phyloP scores from a whole-genome alignment of 441 rosid species.

The Populus hybrid region DNA sequence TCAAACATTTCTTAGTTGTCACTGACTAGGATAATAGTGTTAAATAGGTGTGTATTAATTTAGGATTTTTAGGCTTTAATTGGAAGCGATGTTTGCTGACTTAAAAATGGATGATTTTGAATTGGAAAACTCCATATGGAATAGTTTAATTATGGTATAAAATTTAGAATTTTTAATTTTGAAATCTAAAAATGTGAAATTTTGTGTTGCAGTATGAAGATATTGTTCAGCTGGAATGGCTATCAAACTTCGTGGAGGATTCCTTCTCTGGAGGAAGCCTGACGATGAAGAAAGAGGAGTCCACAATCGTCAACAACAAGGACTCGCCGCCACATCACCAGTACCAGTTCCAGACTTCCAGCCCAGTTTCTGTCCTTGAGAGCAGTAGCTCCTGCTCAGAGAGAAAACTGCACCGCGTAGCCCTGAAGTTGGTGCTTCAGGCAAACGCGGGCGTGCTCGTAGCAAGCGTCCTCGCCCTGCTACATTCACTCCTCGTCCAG shows the following conservation, averaged over 20 bases:
- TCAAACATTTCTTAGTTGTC: not conserved
- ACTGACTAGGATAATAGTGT: not conserved
- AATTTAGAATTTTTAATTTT: not conserved
- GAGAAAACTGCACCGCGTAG: conserved; percentile 40
- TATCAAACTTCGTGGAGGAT: conserved; percentile 69
- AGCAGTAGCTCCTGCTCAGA: conserved; percentile 82
- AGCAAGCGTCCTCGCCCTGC: conserved; percentile 90
- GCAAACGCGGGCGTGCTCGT: conserved; percentile 78
- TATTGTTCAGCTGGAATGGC: conserved; percentile 81
- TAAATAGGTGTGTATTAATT: too few species aligned
- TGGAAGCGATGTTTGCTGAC: not conserved
- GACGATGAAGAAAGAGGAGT: conserved; percentile 43
- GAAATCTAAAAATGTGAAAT: not conserved
- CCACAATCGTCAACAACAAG: conserved; percentile 32
- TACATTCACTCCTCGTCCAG: conserved; percentile 50
- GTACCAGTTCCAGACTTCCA: conserved; percentile 53
- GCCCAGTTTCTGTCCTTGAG: conserved; percentile 91
- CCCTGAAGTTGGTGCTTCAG: conserved; percentile 33
- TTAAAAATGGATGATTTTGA: not conserved
- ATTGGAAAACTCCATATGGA: not conserved
- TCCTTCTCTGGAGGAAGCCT: conserved; percentile 68
- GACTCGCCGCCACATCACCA: conserved; percentile 35
- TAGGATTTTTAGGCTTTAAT: not conserved
- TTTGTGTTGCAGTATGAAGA: conserved; percentile 69
- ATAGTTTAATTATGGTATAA: not conserved